Conservation (phyloP, 2,329 filamentous ascomycete species). For the Monosporascus sp. region DNA sequence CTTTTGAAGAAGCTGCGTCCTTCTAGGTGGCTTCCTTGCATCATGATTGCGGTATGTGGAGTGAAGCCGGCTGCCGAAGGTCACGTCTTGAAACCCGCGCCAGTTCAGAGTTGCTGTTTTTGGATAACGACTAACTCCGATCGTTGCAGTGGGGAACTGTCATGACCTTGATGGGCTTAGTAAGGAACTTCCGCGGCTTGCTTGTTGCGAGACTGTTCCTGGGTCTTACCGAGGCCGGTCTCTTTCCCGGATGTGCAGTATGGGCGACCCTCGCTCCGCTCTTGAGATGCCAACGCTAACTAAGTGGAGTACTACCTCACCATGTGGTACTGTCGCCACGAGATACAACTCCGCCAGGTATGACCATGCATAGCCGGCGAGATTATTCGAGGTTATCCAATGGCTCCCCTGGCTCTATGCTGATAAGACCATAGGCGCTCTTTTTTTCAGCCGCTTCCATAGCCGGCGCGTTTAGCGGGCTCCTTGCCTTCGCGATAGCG, state of each 20-base stretch:
- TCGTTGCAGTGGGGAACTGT: slow-evolving; percentile 25
- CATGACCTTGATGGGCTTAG: slow-evolving; percentile 50
- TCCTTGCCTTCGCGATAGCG: slow-evolving; percentile 64
- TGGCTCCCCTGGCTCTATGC: neutral
- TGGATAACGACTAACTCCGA: slow-evolving; percentile 1
- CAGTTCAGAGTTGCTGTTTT: slow-evolving; percentile 11
- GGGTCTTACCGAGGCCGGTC: slow-evolving; percentile 24
- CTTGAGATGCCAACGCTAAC: neutral
- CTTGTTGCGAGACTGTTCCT: slow-evolving; percentile 47
- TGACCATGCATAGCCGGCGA: neutral
- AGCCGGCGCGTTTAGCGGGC: slow-evolving; percentile 70
- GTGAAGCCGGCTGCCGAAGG: neutral
- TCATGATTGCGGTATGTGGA: slow-evolving; percentile 59
- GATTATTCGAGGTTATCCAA: no score
- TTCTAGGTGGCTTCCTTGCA: slow-evolving; percentile 67
- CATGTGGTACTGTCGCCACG: slow-evolving; percentile 55
- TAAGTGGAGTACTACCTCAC: slow-evolving; percentile 43
- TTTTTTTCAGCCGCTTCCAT: slow-evolving; percentile 81
- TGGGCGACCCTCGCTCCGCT: slow-evolving; percentile 2
- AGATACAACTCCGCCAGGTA: slow-evolving; percentile 45
- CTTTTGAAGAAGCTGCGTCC: slow-evolving; percentile 70
- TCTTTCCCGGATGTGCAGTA: slow-evolving; percentile 29
- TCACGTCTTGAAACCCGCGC: neutral
- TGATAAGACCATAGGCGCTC: slow-evolving; percentile 42
- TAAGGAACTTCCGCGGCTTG: slow-evolving; percentile 42